Evolutionary conservation across 2,329 filamentous ascomycete species (phyloP).

Genomic region (Drechslera avenae): DNA sequence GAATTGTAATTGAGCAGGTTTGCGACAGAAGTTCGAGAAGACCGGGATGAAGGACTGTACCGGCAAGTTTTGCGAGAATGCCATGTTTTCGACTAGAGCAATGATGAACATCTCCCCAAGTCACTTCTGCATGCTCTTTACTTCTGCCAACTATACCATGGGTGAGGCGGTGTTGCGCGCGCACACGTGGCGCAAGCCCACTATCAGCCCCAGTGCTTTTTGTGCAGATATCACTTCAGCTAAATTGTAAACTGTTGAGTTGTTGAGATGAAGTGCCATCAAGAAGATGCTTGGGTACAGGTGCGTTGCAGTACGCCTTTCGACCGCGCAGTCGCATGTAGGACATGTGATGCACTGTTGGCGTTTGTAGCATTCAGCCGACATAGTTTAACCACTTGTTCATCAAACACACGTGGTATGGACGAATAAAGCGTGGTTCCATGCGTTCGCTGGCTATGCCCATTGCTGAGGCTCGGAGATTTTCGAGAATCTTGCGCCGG

Average conservation of each 20-base stretch:
- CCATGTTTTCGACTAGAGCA: background rate
- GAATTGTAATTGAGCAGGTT: constrained; percentile 9
- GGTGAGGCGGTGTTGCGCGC: no score
- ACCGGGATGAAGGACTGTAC: constrained; percentile 1
- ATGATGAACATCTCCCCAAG: background rate
- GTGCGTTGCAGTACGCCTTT: background rate
- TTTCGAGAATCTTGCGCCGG: no score
- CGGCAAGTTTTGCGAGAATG: background rate
- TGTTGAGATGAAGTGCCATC: no score
- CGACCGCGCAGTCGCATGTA: background rate
- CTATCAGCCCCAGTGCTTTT: background rate
- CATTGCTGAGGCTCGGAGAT: background rate
- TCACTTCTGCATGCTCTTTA: no score
- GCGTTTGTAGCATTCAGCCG: constrained; percentile 31
- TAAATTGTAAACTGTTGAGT: no score
- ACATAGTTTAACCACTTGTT: constrained; percentile 8
- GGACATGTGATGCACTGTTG: background rate
- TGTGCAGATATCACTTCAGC: background rate
- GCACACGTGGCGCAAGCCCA: background rate
- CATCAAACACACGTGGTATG: constrained; percentile 2
- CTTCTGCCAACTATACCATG: background rate
- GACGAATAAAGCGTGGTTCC: background rate
- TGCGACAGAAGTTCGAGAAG: background rate
- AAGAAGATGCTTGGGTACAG: background rate
- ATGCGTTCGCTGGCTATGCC: background rate